Conservation (phyloP, 1,284 basidiomycete species). For the Rhizoctonia solani region DNA sequence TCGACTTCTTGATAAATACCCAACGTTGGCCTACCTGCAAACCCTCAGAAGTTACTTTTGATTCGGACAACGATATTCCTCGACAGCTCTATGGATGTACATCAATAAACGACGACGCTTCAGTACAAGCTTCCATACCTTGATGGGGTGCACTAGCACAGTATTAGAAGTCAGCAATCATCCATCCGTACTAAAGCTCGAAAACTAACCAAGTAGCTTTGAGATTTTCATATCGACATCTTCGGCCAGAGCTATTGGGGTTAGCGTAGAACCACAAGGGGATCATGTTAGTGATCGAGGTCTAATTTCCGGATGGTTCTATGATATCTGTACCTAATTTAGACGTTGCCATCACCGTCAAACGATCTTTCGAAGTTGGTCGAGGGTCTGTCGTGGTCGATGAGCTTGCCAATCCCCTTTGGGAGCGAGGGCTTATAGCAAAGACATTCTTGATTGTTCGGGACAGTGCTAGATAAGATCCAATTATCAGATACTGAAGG, state of each 20-base stretch:
- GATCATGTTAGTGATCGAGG: too few relatives aligned
- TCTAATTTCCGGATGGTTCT: neutral
- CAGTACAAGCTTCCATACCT: too few relatives aligned
- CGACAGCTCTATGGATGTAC: slow-evolving; percentile 57
- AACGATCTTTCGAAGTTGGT: neutral
- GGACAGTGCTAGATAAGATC: slow-evolving; percentile 19
- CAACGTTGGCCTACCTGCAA: slow-evolving; percentile 56
- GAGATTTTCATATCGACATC: slow-evolving; percentile 53
- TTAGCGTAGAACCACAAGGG: too few relatives aligned
- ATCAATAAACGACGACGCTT: slow-evolving; percentile 30
- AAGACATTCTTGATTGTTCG: neutral
- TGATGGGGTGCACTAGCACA: slow-evolving; percentile 63
- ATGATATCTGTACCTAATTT: neutral
- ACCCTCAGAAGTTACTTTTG: slow-evolving; percentile 62
- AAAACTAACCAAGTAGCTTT: slow-evolving; percentile 51
- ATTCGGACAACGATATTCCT: slow-evolving; percentile 61
- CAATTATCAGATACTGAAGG: neutral
- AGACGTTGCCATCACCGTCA: neutral
- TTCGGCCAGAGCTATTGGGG: slow-evolving; percentile 8
- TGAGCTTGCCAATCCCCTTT: neutral
- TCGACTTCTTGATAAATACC: neutral
- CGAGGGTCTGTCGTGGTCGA: too few relatives aligned
- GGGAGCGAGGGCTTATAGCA: neutral
- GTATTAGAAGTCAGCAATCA: neutral
- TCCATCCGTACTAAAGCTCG: neutral